Percentiles rank a stretch among this genome's conserved stretches.
These are phyloP conservation scores for Perilla frutescens DNA, from an alignment of 257 asterid genomes.

Conservation along the genomic window DNA sequence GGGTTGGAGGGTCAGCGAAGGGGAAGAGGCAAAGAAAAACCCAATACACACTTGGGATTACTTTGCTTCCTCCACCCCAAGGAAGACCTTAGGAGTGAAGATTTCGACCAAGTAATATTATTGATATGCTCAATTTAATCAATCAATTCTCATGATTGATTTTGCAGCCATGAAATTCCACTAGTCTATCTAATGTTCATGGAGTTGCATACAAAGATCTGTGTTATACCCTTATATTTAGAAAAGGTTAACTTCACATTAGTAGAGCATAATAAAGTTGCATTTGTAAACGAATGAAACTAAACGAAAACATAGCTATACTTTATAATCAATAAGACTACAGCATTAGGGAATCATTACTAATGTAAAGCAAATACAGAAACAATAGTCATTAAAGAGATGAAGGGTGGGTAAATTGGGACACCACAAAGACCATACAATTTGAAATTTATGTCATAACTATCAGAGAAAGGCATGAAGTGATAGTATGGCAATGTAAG, in stretches of 20 bases:
- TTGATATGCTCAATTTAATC: no score
- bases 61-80: conserved; percentile 2
- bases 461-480: neutral
- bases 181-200: neutral
- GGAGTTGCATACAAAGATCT: conserved; percentile 3
- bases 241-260: neutral
- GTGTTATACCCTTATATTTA: neutral
- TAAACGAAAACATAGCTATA: neutral
- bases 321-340: conserved; percentile 9
- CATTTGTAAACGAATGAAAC: neutral
- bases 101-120: no score
- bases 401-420: neutral
- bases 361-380: conserved; percentile 10
- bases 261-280: neutral
- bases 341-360: conserved; percentile 1
- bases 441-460: neutral
- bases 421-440: neutral
- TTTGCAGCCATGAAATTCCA: no score
- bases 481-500: conserved; percentile 10
- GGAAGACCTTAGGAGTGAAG: neutral
- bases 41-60: neutral
- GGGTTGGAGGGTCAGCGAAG: neutral
- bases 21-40: neutral
- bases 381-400: neutral
- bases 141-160: no score